Conservation (phyloP, 2,329 filamentous ascomycete genomes). For the Diplodia intermedia region DNA sequence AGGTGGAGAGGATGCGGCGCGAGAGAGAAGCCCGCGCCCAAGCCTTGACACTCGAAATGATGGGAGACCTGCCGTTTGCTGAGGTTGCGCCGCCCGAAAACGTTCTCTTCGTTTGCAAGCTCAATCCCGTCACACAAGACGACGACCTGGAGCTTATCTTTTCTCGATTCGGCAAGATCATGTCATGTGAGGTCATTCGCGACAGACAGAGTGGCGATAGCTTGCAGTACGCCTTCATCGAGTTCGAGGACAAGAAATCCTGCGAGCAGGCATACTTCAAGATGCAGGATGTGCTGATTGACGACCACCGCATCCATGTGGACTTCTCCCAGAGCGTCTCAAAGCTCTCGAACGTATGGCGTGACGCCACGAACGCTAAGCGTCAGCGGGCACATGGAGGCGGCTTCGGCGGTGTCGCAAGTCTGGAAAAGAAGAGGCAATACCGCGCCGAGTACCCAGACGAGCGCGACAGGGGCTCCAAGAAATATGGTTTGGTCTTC, state of each 20-base stretch:
- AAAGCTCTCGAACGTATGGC: conserved; percentile 88
- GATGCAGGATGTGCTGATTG: conserved; percentile 97
- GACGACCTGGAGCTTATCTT: conserved; percentile 96
- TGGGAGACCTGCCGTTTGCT: conserved; percentile 95
- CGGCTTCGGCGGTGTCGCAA: conserved; percentile 89
- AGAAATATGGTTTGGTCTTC: conserved; percentile 80
- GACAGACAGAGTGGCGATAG: conserved; percentile 95
- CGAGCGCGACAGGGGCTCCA: conserved; percentile 50
- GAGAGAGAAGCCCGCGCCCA: conserved; percentile 93
- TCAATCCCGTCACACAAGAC: conserved; percentile 95
- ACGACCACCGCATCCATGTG: conserved; percentile 96
- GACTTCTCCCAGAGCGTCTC: conserved; percentile 96
- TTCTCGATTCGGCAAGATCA: conserved; percentile 91
- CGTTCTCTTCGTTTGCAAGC: conserved; percentile 95
- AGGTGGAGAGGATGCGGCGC: conserved; percentile 77
- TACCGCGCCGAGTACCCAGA: conserved; percentile 69
- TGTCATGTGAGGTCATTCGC: conserved; percentile 94
- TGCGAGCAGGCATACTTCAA: conserved; percentile 98
- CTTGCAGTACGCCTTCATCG: conserved; percentile 96
- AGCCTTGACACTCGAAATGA: conserved; percentile 94
- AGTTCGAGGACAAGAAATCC: conserved; percentile 89
- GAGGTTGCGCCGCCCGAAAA: conserved; percentile 98
- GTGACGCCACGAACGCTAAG: conserved; percentile 83
- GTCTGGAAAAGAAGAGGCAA: conserved; percentile 87
- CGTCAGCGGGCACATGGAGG: conserved; percentile 68